Evolutionary conservation across 257 asterid species (phyloP).

Genomic region (Scutellaria galericulata): DNA sequence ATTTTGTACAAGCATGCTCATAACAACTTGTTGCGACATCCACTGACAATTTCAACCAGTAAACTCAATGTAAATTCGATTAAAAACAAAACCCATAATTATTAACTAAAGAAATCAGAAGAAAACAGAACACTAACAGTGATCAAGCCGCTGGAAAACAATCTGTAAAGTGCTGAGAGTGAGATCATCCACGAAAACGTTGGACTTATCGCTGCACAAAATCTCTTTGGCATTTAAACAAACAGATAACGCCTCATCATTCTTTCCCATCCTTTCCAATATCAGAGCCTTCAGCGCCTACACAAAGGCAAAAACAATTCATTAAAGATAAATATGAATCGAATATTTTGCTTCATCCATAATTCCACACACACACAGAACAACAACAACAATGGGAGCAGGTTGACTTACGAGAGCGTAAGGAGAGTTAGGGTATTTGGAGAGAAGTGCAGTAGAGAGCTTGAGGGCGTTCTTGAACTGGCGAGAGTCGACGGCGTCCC

Average conservation of each 20-base stretch:
- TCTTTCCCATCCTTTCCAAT: conserved; percentile 84
- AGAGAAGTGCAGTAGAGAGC: conserved; percentile 66
- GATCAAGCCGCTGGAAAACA: conserved; percentile 93
- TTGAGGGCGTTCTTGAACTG: conserved; percentile 93
- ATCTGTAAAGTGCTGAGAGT: conserved; percentile 94
- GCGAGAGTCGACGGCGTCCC: conserved; percentile 97
- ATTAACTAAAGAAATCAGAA: conserved; percentile 3
- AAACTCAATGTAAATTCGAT: conserved; percentile 6
- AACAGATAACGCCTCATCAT: conserved; percentile 80
- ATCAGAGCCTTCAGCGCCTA: conserved; percentile 92
- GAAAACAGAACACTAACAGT: conserved; percentile 53
- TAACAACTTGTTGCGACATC: conserved; percentile 95
- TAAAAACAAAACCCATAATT: neutral
- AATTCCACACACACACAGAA: neutral
- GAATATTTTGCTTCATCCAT: neutral
- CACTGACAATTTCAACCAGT: conserved; percentile 56
- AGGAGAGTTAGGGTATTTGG: conserved; percentile 84
- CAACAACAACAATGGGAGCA: conserved; percentile 4
- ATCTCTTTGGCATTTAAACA: conserved; percentile 82
- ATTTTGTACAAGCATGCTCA: conserved; percentile 80
- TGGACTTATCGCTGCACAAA: conserved; percentile 59
- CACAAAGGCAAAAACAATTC: conserved; percentile 28
- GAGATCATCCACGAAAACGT: conserved; percentile 74
- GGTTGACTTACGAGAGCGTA: conserved; percentile 73
- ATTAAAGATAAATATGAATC: neutral